A percentile compares a stretch with the other conserved stretches of the same genome.
Evolutionary conservation across 805 yeast genomes (phyloP).

Genomic region (Yamadazyma takamatsuzukensis): DNA sequence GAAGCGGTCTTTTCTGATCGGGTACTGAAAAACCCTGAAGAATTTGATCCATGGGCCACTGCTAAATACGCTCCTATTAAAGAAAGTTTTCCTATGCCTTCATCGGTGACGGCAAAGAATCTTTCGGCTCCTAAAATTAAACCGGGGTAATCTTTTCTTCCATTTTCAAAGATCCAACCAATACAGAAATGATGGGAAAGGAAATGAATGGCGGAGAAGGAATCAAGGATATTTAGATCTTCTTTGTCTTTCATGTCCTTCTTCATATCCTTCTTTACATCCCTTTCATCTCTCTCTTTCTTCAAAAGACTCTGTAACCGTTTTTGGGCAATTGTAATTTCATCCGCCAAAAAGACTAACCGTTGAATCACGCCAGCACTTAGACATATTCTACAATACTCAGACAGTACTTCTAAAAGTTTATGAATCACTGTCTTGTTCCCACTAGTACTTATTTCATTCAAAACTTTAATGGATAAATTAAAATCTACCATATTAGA

Average conservation of each 20-base stretch:
- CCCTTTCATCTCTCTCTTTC: not conserved
- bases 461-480: conserved; percentile 40
- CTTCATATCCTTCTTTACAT: not conserved
- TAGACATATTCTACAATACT: conserved; percentile 54
- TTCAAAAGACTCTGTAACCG: not conserved
- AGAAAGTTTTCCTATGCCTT: conserved; percentile 61
- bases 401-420: conserved; percentile 55
- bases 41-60: conserved; percentile 58
- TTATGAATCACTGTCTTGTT: conserved; percentile 32
- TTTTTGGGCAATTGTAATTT: conserved; percentile 8
- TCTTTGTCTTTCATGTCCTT: no score
- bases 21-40: conserved; percentile 46
- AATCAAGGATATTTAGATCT: no score
- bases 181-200: conserved; percentile 63
- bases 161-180: conserved; percentile 71
- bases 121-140: conserved; percentile 75
- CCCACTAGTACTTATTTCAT: conserved; percentile 17
- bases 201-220: conserved; percentile 53
- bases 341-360: conserved; percentile 32
- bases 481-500: conserved; percentile 43
- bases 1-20: conserved; percentile 44
- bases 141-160: conserved; percentile 56
- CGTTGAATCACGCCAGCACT: conserved; percentile 49
- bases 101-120: conserved; percentile 62
- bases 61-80: conserved; percentile 68